phyloP scores from a whole-genome alignment of 2,329 filamentous ascomycete genomes.

The Ophiostoma sp. region DNA sequence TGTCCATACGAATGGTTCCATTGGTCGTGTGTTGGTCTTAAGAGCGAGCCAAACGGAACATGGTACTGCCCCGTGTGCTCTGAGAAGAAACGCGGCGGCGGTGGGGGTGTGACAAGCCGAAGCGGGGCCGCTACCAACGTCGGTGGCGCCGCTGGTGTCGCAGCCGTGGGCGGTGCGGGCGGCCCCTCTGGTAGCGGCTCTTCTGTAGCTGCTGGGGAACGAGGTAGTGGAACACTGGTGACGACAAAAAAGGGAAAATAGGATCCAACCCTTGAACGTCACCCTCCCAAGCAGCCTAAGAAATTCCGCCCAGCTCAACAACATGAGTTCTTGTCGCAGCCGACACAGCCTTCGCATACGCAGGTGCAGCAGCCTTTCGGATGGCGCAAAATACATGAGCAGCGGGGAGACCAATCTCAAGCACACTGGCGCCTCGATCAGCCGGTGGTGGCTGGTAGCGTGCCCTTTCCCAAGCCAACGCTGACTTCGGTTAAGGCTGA shows the following conservation, averaged over 20 bases:
- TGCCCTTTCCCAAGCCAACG: background rate
- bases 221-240: slow-evolving; percentile 14
- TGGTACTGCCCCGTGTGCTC: slow-evolving; percentile 63
- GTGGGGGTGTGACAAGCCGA: background rate
- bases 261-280: background rate
- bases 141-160: background rate
- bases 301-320: background rate
- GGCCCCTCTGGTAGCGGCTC: background rate
- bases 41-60: slow-evolving; percentile 60
- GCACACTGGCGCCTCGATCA: background rate
- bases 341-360: background rate
- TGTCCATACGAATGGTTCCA: slow-evolving; percentile 86
- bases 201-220: background rate
- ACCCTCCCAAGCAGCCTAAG: background rate
- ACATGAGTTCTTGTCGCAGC: background rate
- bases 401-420: background rate
- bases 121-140: background rate
- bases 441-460: background rate
- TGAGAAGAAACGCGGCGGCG: slow-evolving; percentile 38
- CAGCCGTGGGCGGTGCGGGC: background rate
- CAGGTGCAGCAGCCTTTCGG: background rate
- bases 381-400: background rate
- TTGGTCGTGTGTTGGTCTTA: slow-evolving; percentile 67
- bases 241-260: slow-evolving; percentile 24
- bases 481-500: background rate